Evolutionary conservation across 179 eudicot genomes (phyloP).

Genomic region (Vitellaria paradoxa): DNA sequence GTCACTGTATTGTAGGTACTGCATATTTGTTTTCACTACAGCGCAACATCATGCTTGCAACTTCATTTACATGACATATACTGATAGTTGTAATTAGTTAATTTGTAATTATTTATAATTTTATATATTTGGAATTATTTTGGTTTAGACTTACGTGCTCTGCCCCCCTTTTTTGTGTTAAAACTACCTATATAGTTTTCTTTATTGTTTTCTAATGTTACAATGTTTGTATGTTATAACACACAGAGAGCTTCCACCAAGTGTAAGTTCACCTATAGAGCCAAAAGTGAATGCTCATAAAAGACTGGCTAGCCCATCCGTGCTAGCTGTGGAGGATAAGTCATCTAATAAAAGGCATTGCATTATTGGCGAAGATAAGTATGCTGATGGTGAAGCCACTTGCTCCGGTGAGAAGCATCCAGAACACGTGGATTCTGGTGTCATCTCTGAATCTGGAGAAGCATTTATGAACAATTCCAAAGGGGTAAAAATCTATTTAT

Average conservation of each 20-base stretch:
- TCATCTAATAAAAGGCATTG: slow-evolving; percentile 56
- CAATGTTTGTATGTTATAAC: slow-evolving; percentile 6
- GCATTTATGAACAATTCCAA: slow-evolving; percentile 23
- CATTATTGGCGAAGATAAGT: slow-evolving; percentile 25
- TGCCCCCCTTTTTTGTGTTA: background rate
- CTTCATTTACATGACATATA: background rate
- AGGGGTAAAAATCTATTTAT: slow-evolving; percentile 26
- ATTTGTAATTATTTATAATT: background rate
- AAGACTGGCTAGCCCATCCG: slow-evolving; percentile 59
- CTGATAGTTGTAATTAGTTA: background rate
- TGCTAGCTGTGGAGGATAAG: slow-evolving; percentile 43
- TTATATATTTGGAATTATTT: background rate
- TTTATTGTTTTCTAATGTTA: background rate
- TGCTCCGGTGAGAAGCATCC: slow-evolving; percentile 25
- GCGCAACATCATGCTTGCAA: background rate
- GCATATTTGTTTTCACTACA: background rate
- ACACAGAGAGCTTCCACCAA: slow-evolving; percentile 41
- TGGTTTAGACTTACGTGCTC: background rate
- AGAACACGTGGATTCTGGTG: slow-evolving; percentile 19
- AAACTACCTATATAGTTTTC: background rate
- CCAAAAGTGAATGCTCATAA: slow-evolving; percentile 37
- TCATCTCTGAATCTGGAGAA: slow-evolving; percentile 29
- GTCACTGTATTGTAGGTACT: slow-evolving; percentile 73
- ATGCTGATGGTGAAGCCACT: slow-evolving; percentile 24
- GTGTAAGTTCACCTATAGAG: slow-evolving; percentile 32